phyloP scores from a whole-genome alignment of 2,329 filamentous ascomycete species.

The Talaromyces sp. region DNA sequence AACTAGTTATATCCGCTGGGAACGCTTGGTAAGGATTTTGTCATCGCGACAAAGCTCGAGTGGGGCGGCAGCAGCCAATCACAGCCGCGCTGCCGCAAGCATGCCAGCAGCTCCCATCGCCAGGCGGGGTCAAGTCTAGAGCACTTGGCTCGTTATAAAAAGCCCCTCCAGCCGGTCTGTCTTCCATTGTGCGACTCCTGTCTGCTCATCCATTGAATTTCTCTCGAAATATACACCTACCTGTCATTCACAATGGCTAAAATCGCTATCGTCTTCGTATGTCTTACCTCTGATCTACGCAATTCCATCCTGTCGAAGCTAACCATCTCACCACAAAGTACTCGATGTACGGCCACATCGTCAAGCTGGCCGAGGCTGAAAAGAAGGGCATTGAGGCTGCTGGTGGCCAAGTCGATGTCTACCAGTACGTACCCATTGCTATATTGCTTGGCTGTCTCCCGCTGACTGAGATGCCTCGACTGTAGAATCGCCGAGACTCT shows the following conservation, averaged over 20 bases:
- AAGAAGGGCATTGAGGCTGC: conserved; percentile 83
- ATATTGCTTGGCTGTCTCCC: background rate
- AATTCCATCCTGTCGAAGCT: background rate
- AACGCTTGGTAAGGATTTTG: conserved; percentile 9
- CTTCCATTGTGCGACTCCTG: background rate
- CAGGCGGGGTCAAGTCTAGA: background rate
- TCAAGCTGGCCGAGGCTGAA: conserved; percentile 78
- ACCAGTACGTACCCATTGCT: conserved; percentile 54
- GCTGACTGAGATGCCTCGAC: conserved; percentile 7
- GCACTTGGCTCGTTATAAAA: background rate
- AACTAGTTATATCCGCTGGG: background rate
- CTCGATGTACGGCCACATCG: conserved; percentile 90
- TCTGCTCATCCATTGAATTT: background rate
- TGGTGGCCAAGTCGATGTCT: conserved; percentile 75
- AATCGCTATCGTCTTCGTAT: conserved; percentile 82
- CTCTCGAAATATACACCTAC: background rate
- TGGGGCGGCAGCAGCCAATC: conserved; percentile 1
- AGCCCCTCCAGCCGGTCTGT: background rate
- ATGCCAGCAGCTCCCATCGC: background rate
- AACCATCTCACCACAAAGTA: conserved; percentile 50
- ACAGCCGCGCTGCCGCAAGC: background rate
- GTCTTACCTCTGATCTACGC: conserved; percentile 30
- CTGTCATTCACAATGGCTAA: conserved; percentile 63
- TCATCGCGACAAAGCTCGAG: background rate
- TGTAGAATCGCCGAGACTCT: conserved; percentile 77